Conservation (phyloP, 192 early-diverging fungal genomes). For the Backusella luteola region DNA sequence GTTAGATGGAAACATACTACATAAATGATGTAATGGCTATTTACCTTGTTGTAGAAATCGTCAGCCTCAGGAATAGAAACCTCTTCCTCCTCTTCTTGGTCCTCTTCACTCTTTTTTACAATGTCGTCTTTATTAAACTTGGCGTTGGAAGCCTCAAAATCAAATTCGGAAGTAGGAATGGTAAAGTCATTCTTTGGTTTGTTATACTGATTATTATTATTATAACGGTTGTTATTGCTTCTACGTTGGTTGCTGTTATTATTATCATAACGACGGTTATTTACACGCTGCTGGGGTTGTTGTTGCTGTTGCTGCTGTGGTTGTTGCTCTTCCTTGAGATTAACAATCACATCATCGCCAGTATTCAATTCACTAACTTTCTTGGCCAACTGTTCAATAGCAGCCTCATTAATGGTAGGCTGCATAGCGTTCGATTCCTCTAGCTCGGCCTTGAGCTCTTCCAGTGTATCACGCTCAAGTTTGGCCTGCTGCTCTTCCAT, state of each 20-base stretch:
- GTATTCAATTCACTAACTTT: constrained; percentile 52
- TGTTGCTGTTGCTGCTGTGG: not conserved
- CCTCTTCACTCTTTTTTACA: constrained; percentile 42
- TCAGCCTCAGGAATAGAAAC: constrained; percentile 50
- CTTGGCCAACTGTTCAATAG: constrained; percentile 55
- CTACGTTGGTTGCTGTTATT: constrained; percentile 6
- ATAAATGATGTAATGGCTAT: not conserved
- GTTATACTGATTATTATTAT: not conserved
- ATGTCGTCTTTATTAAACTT: constrained; percentile 53
- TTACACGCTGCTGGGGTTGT: not conserved
- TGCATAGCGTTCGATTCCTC: constrained; percentile 11
- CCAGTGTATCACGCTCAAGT: constrained; percentile 37
- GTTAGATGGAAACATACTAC: not conserved
- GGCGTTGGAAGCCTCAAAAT: constrained; percentile 94
- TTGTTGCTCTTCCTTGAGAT: not conserved
- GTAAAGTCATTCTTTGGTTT: constrained; percentile 10
- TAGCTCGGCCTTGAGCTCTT: constrained; percentile 23
- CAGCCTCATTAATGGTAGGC: constrained; percentile 31
- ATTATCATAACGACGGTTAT: constrained; percentile 7
- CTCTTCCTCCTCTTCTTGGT: constrained; percentile 52
- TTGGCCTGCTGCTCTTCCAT: constrained; percentile 18
- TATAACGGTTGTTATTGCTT: not conserved
- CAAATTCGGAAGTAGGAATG: constrained; percentile 82
- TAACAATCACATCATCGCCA: constrained; percentile 22
- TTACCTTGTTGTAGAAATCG: constrained; percentile 73